Evolutionary conservation across 805 yeast species (phyloP), one percentile per base, ranked within the genome.

Genomic region (Yarrowia porcina): DNA sequence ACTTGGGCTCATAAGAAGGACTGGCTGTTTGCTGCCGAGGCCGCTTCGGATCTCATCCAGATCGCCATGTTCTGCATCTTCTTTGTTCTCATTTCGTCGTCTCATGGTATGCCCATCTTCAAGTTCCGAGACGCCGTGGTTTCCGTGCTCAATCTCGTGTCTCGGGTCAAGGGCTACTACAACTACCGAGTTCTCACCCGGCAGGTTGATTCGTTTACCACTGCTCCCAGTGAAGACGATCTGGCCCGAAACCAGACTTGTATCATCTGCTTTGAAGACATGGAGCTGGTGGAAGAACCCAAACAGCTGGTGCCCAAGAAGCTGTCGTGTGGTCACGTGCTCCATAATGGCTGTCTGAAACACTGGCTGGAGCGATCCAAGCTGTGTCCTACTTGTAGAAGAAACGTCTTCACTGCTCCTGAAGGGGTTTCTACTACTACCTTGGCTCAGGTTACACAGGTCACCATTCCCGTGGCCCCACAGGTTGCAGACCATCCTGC

Each of bases 351-450:
- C 4, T 94, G 99, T 73, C 79, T 94, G 66, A 88, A 90, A 70
- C 87, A 88, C 67, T 94, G 99, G 99, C 79, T 94, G 68, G 96
- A 89, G 70, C 82, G 96, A 67, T 90, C 97, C 0, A 93, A 87
- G 68, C 83, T 84, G n/a, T 94, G 99, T 76, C 99, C 99, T 1
- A 84, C 92, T 61, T 94, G 99, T 73, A 79, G 97, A 65, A 79
- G 86, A 30, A 82, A 84, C 11, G 96, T 90, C 1, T 80, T 84
- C n/a, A n/a, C 63, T 9, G 23, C 63, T 17, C 63, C 64, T 18
- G 50, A 60, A 13, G 61, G 8, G 3, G 44, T 11, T n/a, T 13
- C 38, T 2, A 25, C 30, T 7, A 12, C 41, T 5, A 23, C 41
- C 0, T 30, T 32, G 18, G 21, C 47, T 10, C 47, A 41, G 32